phyloP scores from a whole-genome alignment of 768 basidiomycete genomes.

The Hygrocybe coccinea region DNA sequence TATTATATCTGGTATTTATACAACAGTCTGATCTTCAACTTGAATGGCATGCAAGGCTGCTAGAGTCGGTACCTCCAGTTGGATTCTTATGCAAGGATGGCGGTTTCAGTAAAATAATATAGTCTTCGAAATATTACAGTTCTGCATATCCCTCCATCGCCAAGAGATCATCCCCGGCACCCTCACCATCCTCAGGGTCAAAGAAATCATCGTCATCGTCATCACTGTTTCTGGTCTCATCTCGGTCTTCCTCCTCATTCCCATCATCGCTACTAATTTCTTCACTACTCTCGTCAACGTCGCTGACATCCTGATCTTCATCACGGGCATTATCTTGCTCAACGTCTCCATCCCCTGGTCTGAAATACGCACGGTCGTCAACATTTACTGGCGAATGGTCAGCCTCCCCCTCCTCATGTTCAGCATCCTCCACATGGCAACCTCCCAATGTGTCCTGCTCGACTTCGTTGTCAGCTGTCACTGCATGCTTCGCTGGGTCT shows the following conservation, averaged over 20 bases:
- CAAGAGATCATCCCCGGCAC: neutral
- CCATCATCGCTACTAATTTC: neutral
- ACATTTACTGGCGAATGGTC: neutral
- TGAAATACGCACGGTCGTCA: neutral
- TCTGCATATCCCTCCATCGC: too few species aligned
- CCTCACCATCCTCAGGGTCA: neutral
- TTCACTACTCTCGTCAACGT: neutral
- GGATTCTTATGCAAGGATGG: too few species aligned
- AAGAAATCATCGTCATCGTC: neutral
- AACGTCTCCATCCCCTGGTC: too few species aligned
- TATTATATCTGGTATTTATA: too few species aligned
- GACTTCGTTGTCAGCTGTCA: slow-evolving; percentile 24
- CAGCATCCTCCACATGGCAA: neutral
- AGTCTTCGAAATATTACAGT: too few species aligned
- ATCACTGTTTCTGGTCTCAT: neutral
- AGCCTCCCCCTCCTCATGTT: too few species aligned
- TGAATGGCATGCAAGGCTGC: too few species aligned
- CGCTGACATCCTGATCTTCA: neutral
- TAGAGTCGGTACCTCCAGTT: too few species aligned
- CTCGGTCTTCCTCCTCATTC: neutral
- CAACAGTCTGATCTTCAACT: too few species aligned
- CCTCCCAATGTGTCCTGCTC: slow-evolving; percentile 30
- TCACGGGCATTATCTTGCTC: too few species aligned
- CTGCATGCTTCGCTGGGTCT: slow-evolving; percentile 37
- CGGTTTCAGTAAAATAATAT: too few species aligned